Evolutionary conservation across 1,284 basidiomycete species (phyloP).

Genomic region (Apiotrichum montevideense): DNA sequence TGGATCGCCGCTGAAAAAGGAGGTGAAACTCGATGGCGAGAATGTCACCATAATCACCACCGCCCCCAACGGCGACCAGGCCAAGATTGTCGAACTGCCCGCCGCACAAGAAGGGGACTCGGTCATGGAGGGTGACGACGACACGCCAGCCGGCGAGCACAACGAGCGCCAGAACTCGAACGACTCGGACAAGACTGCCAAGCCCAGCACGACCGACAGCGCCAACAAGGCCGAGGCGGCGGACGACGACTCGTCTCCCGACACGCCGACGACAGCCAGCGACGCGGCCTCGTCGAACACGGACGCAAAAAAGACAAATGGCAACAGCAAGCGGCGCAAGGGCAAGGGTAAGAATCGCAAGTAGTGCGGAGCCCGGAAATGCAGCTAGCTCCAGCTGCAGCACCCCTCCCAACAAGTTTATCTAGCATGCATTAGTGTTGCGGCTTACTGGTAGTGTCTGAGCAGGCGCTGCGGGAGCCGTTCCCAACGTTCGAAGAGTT

Average conservation of each 20-base stretch:
- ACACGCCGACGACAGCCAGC: not conserved
- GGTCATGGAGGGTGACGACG: not conserved
- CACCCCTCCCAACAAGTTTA: not conserved
- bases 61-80: not conserved
- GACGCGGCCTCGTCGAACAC: not conserved
- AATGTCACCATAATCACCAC: conserved; percentile 2
- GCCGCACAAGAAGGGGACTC: not conserved
- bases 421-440: conserved; percentile 7
- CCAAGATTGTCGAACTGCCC: not conserved
- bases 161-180: not conserved
- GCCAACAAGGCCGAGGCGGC: not conserved
- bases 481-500: conserved; percentile 8
- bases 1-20: not conserved
- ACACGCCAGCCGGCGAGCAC: too few species aligned
- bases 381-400: too few species aligned
- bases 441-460: not conserved
- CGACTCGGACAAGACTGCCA: not conserved
- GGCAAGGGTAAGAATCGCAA: conserved; percentile 12
- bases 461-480: conserved; percentile 5
- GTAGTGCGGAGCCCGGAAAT: not conserved
- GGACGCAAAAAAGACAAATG: conserved; percentile 2
- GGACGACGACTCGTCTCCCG: not conserved
- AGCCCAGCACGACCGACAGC: too few species aligned
- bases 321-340: conserved; percentile 6
- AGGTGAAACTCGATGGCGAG: not conserved